Evolutionary conservation across 768 basidiomycete species (phyloP).

Genomic region (Omphalotus guepiniiformis): DNA sequence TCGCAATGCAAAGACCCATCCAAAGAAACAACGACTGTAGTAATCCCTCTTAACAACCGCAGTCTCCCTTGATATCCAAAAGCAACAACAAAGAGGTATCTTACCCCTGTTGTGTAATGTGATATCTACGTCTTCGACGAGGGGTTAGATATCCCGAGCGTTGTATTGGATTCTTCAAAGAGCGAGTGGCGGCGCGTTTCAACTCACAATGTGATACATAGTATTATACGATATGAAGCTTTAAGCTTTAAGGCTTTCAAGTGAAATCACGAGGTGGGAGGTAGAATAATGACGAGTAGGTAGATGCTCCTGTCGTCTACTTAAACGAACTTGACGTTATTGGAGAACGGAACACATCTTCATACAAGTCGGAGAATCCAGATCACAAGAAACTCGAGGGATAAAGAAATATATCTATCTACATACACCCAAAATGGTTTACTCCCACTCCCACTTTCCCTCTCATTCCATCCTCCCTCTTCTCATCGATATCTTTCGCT

Average conservation of each 20-base stretch:
- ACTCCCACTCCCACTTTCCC: conserved; percentile 6
- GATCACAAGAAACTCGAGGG: not conserved
- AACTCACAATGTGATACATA: too few relatives aligned
- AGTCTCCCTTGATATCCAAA: conserved; percentile 45
- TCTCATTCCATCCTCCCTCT: not conserved
- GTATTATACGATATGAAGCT: too few relatives aligned
- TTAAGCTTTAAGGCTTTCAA: too few relatives aligned
- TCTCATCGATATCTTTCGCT: conserved; percentile 6
- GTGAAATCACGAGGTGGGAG: conserved; percentile 19
- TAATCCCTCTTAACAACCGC: conserved; percentile 47
- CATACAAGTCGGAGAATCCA: conserved; percentile 3
- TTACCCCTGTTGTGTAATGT: conserved; percentile 49
- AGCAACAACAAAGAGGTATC: conserved; percentile 43
- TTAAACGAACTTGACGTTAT: not conserved
- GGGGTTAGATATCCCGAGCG: too few relatives aligned
- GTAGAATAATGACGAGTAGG: conserved; percentile 1
- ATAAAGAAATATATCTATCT: conserved; percentile 58
- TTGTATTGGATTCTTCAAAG: too few relatives aligned
- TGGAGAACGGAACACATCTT: not conserved
- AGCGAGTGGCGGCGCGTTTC: too few relatives aligned
- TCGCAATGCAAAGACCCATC: too few relatives aligned
- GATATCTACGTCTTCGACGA: conserved; percentile 41
- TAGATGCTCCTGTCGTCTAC: not conserved
- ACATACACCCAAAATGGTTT: conserved; percentile 73
- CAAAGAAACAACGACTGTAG: too few relatives aligned